Evolutionary conservation across 2,329 filamentous ascomycete species (phyloP).

Genomic region (Ascochyta koolunga): DNA sequence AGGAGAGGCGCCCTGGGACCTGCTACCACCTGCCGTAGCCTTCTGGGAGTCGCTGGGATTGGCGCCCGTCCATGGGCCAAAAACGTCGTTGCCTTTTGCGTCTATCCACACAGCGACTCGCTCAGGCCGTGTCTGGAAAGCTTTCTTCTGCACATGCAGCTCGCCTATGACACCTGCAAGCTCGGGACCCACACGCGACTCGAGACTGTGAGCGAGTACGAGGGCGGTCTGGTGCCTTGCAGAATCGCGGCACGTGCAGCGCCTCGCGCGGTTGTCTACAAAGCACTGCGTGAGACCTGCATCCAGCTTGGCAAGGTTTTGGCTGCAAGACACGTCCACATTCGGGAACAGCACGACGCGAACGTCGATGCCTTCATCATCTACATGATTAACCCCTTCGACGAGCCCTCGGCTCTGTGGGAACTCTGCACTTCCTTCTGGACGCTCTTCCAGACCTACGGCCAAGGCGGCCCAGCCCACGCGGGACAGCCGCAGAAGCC

Average conservation of each 20-base stretch:
- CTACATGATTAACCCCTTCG: conserved; percentile 75
- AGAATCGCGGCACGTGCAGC: conserved; percentile 23
- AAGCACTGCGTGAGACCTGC: conserved; percentile 43
- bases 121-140: conserved; percentile 64
- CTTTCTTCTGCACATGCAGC: conserved; percentile 72
- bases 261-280: conserved; percentile 35
- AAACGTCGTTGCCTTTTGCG: conserved; percentile 71
- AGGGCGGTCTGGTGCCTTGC: conserved; percentile 43
- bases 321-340: conserved; percentile 40
- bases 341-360: conserved; percentile 47
- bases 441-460: conserved; percentile 70
- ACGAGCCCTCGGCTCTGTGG: conserved; percentile 63
- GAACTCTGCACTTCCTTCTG: conserved; percentile 78
- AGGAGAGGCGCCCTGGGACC: conserved; percentile 70
- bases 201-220: conserved; percentile 46
- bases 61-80: conserved; percentile 71
- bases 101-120: conserved; percentile 71
- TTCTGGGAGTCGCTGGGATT: conserved; percentile 86
- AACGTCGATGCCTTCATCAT: conserved; percentile 69
- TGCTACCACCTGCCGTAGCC: conserved; percentile 73
- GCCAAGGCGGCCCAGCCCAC: conserved; percentile 55
- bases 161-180: conserved; percentile 75
- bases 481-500: conserved; percentile 38
- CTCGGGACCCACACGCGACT: conserved; percentile 67
- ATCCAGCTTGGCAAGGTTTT: conserved; percentile 51